Percentiles rank a stretch among this genome's conserved stretches.
Evolutionary conservation across 2,329 filamentous ascomycete genomes (phyloP).

Genomic region (Fusarium verticillioides): DNA sequence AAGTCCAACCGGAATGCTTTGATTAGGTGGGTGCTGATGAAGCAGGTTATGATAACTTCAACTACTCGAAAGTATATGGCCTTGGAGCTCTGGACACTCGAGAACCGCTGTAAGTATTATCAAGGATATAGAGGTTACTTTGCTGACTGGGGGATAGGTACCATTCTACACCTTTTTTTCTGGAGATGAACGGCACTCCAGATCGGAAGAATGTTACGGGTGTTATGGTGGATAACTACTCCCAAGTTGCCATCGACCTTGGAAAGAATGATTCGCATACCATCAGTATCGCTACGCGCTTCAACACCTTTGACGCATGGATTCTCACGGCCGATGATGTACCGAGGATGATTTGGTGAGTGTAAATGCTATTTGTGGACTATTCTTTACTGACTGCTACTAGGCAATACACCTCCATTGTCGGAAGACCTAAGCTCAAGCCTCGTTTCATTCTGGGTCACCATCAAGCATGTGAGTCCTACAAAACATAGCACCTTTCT

Average conservation of each 20-base stretch:
- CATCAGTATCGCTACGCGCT: neutral
- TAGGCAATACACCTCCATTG: conserved; percentile 1
- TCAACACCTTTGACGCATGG: neutral
- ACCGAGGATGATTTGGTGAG: neutral
- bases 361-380: fast-evolving
- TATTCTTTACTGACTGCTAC: neutral
- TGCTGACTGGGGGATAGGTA: neutral
- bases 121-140: fast-evolving
- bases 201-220: neutral
- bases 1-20: fast-evolving
- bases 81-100: neutral
- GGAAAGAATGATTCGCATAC: neutral
- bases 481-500: fast-evolving
- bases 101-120: neutral
- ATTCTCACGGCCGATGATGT: neutral
- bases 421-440: conserved; percentile 7
- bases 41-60: neutral
- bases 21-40: neutral
- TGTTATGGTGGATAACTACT: neutral
- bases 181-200: conserved; percentile 1
- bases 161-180: neutral
- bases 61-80: neutral
- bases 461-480: neutral
- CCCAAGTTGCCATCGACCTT: neutral
- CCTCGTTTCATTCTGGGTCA: neutral